Conservation (phyloP, 495 filamentous ascomycete genomes). For the Endocarpon pusillum region DNA sequence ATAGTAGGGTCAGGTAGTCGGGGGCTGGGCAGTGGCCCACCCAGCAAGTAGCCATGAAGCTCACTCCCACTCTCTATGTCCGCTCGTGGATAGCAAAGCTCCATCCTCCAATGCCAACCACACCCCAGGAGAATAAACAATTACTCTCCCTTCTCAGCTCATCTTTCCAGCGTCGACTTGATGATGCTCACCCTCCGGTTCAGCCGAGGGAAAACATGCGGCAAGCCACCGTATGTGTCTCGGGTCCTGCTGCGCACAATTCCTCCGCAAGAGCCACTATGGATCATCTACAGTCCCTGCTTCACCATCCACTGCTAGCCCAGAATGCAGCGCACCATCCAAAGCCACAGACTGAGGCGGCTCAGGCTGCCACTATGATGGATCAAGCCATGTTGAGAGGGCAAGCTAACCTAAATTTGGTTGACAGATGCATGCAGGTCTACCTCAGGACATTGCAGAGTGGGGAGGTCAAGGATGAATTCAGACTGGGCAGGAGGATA, state of each 20-base stretch:
- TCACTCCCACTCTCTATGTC: conserved; percentile 21
- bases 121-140: conserved; percentile 43
- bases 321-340: no score
- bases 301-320: conserved; percentile 62
- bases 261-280: conserved; percentile 26
- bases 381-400: no score
- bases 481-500: no score
- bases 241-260: conserved; percentile 13
- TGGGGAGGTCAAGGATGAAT: no score
- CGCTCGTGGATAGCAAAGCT: conserved; percentile 39
- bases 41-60: conserved; percentile 22
- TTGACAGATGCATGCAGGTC: no score
- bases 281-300: conserved; percentile 42
- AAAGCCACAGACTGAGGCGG: no score
- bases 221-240: conserved; percentile 8
- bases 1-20: background rate
- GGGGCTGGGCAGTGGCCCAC: background rate
- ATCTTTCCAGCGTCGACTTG: conserved; percentile 62
- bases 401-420: no score
- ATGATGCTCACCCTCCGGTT: conserved; percentile 39
- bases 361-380: no score
- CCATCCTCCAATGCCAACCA: conserved; percentile 53
- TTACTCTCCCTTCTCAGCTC: conserved; percentile 51
- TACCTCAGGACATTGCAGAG: no score
- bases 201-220: conserved; percentile 7